Base-by-base conservation (phyloP, 2,329 filamentous ascomycete genomes). In the Dactylonectria macrodidyma region DNA sequence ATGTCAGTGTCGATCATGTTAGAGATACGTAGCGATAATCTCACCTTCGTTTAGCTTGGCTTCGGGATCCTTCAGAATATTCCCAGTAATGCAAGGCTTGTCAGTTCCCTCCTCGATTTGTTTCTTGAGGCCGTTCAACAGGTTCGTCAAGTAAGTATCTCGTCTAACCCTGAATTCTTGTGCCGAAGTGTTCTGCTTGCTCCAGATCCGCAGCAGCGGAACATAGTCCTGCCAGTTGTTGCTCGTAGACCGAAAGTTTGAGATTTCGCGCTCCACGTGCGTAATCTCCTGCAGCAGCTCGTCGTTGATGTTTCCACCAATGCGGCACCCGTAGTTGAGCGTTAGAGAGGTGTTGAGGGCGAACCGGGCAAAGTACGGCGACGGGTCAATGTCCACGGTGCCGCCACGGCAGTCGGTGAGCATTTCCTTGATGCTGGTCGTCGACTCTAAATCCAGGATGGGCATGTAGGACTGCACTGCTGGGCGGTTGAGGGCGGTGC, bases 181-280 rank as follows among this genome's bases (percentile, higher is more conserved):
- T 0, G 93, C 92, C 56, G 89, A 86, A 3, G 84, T 84, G 74
- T 89, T 94, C 70, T 86, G 86, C 36, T 85, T 88, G 2, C 90
- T 87, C 71, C 89, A 86, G 2, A 94, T 78, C 33, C 93, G 86
- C 67, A 96, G 78, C 5, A 95, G 75, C 0, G 93, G 93, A n/a
- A 96, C 89, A 72, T 95, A 95, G 75, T 96, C 93, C 75, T 94
- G 92, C 89, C 92, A 93, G 78, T 95, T 95, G 77, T 95, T 94
- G 74, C 91, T 93, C 0, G 93, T 95, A 30, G 89, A 92, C 55
- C 93, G 84, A 76, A 95, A 92, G 73, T 93, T 93, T 60, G 90
- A 92, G 26, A 96, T 90, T 5, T 90, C 90, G 34, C 92, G 87
- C 78, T 95, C 93, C 3, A 95, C 93, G 54, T 90, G 85, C 0